Percentiles rank a stretch among this genome's conserved stretches.
These are phyloP conservation scores for Volvariella surrecta DNA, from an alignment of 1,284 basidiomycete species.

Conservation along the genomic window DNA sequence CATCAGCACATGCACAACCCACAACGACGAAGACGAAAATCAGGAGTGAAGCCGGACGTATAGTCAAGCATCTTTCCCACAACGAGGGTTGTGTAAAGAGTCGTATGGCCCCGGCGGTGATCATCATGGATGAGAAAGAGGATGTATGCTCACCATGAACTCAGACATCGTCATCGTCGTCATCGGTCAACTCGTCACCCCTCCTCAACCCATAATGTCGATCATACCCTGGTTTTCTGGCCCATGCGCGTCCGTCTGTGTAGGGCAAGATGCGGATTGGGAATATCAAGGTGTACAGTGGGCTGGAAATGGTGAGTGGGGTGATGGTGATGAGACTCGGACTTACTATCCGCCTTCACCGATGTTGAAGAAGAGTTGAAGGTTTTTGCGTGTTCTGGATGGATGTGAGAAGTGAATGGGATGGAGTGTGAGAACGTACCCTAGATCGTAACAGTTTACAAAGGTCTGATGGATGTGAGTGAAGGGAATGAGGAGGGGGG, in stretches of 20 bases:
- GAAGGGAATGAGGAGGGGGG: constrained; percentile 4
- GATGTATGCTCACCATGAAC: constrained; percentile 6
- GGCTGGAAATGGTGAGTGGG: constrained; percentile 29
- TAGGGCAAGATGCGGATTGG: constrained; percentile 78
- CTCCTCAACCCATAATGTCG: constrained; percentile 49
- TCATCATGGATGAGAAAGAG: constrained; percentile 3
- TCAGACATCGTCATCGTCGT: constrained; percentile 49
- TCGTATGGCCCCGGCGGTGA: constrained; percentile 84
- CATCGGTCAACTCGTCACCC: constrained; percentile 71
- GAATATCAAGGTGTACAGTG: constrained; percentile 69
- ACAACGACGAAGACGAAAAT: constrained; percentile 4
- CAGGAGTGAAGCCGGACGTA: constrained; percentile 10
- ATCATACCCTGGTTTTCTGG: constrained; percentile 55
- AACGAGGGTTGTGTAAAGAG: too few species aligned
- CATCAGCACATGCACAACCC: too few species aligned
- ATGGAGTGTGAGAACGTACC: constrained; percentile 35
- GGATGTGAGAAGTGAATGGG: not conserved
- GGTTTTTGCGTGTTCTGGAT: constrained; percentile 51
- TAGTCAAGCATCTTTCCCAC: too few species aligned
- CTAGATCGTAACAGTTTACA: constrained; percentile 89
- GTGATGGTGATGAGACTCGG: not conserved
- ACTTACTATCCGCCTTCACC: constrained; percentile 76
- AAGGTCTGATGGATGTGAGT: constrained; percentile 43
- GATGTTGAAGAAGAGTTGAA: constrained; percentile 86
- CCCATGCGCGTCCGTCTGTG: constrained; percentile 82